Evolutionary conservation across 306 rosid species (phyloP).

Genomic region (Sicyos baderoa): DNA sequence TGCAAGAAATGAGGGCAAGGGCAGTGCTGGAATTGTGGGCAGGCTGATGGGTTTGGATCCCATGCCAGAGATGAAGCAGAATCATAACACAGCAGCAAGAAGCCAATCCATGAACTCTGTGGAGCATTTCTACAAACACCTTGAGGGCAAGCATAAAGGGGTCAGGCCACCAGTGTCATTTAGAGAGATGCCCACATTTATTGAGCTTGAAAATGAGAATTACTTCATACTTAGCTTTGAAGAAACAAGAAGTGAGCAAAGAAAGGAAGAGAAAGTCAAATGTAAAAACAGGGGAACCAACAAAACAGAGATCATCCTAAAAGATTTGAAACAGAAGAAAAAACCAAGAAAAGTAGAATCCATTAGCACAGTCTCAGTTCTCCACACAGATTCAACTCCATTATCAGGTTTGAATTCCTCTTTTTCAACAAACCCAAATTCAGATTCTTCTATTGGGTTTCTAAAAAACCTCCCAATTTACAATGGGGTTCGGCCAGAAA

Average conservation of each 20-base stretch:
- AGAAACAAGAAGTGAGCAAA: conserved; percentile 29
- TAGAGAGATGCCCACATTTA: conserved; percentile 48
- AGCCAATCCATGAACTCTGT: conserved; percentile 56
- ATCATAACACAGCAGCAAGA: conserved; percentile 28
- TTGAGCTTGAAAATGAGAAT: conserved; percentile 47
- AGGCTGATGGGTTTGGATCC: conserved; percentile 84
- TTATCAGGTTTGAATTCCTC: conserved; percentile 48
- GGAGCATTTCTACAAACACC: conserved; percentile 29
- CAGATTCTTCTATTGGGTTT: neutral
- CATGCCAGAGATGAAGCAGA: conserved; percentile 31
- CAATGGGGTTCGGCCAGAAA: conserved; percentile 22
- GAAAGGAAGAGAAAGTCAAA: conserved; percentile 21
- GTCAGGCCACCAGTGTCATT: conserved; percentile 48
- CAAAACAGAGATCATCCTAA: conserved; percentile 18
- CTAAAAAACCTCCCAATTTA: conserved; percentile 20
- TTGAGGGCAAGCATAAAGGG: conserved; percentile 25
- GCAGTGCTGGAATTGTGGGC: conserved; percentile 55
- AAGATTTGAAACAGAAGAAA: conserved; percentile 29
- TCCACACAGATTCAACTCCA: conserved; percentile 37
- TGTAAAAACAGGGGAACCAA: conserved; percentile 26
- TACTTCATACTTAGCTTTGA: conserved; percentile 63
- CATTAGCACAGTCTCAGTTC: conserved; percentile 74
- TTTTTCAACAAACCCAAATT: neutral
- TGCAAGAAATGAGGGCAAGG: conserved; percentile 19
- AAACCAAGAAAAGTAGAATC: conserved; percentile 31